Conservation (phyloP, 768 basidiomycete species). For the Steccherinum ochraceum region DNA sequence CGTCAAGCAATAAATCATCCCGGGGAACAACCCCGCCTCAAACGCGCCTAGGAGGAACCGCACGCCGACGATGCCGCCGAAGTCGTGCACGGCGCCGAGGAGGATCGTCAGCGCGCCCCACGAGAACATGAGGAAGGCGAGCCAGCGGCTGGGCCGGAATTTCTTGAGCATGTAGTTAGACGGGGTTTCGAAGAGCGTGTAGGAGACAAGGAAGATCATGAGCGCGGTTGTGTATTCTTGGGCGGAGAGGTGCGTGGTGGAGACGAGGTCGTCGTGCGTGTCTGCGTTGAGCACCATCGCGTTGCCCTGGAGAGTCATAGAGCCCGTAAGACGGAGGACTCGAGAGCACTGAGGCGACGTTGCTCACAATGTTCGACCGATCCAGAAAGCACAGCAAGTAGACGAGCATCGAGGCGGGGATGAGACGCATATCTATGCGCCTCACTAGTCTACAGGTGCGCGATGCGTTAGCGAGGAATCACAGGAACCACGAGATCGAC, state of each 20-base stretch:
- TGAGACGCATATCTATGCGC: slow-evolving; percentile 15
- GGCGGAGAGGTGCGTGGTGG: slow-evolving; percentile 21
- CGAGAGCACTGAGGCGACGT: too few relatives aligned
- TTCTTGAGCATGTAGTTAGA: slow-evolving; percentile 34
- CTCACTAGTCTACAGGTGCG: slow-evolving; percentile 12
- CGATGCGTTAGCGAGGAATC: background rate
- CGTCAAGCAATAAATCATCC: slow-evolving; percentile 35
- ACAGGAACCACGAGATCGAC: background rate
- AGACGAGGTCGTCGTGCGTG: slow-evolving; percentile 24
- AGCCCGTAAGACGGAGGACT: too few relatives aligned
- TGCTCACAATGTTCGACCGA: slow-evolving; percentile 19
- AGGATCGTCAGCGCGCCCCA: slow-evolving; percentile 34
- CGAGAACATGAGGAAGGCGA: slow-evolving; percentile 31
- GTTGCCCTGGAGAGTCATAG: slow-evolving; percentile 18
- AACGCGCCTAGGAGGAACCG: slow-evolving; percentile 38
- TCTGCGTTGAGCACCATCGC: slow-evolving; percentile 29
- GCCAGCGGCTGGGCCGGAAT: slow-evolving; percentile 31
- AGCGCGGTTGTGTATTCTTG: slow-evolving; percentile 30
- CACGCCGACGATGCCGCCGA: slow-evolving; percentile 31
- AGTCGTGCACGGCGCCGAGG: slow-evolving; percentile 30
- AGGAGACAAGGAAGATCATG: slow-evolving; percentile 33
- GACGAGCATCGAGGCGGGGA: slow-evolving; percentile 15
- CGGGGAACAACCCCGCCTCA: slow-evolving; percentile 38
- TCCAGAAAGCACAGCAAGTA: slow-evolving; percentile 20
- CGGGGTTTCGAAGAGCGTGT: slow-evolving; percentile 35